A percentile compares a stretch with the other conserved stretches of the same genome.
These are phyloP conservation scores for Aspergillus persii DNA, from an alignment of 2,329 filamentous ascomycete genomes.

Conservation along the genomic window DNA sequence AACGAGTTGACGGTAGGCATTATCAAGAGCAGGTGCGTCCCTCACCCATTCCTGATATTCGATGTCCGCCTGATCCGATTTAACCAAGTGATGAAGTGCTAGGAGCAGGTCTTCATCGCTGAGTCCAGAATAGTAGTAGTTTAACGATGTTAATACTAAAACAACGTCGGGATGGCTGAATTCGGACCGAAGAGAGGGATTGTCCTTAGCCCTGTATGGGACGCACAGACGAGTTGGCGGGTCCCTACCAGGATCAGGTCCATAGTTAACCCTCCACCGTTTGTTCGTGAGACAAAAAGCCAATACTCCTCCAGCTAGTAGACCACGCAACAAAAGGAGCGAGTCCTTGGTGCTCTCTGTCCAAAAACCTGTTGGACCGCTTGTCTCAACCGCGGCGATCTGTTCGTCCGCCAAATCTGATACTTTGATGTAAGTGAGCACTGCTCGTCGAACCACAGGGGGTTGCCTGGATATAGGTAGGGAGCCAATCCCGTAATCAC, in stretches of 20 bases:
- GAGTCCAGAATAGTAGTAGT: constrained; percentile 59
- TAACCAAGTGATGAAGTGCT: constrained; percentile 48
- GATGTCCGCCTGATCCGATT: constrained; percentile 51
- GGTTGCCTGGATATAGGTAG: constrained; percentile 46
- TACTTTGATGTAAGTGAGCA: constrained; percentile 49
- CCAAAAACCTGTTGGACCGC: constrained; percentile 43
- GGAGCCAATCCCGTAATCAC: constrained; percentile 42
- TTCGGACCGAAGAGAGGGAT: constrained; percentile 54
- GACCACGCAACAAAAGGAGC: constrained; percentile 40
- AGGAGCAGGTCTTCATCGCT: constrained; percentile 49
- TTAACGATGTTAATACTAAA: constrained; percentile 56
- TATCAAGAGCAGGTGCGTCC: constrained; percentile 33
- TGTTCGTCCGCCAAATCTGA: constrained; percentile 27
- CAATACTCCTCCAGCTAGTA: constrained; percentile 57
- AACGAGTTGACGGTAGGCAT: constrained; percentile 41
- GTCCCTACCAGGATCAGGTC: constrained; percentile 46
- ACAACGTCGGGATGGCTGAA: constrained; percentile 63
- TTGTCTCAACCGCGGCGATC: constrained; percentile 36
- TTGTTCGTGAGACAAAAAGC: constrained; percentile 55
- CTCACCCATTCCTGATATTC: constrained; percentile 46
- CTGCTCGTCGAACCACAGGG: constrained; percentile 23
- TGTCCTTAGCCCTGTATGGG: constrained; percentile 61
- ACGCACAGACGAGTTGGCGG: constrained; percentile 58
- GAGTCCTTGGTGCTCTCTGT: constrained; percentile 37
- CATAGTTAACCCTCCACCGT: constrained; percentile 65